A percentile compares a stretch with the other conserved stretches of the same genome.
These are phyloP conservation scores for Thymus quinquecostatus DNA, from an alignment of 257 asterid genomes.

Conservation along the genomic window DNA sequence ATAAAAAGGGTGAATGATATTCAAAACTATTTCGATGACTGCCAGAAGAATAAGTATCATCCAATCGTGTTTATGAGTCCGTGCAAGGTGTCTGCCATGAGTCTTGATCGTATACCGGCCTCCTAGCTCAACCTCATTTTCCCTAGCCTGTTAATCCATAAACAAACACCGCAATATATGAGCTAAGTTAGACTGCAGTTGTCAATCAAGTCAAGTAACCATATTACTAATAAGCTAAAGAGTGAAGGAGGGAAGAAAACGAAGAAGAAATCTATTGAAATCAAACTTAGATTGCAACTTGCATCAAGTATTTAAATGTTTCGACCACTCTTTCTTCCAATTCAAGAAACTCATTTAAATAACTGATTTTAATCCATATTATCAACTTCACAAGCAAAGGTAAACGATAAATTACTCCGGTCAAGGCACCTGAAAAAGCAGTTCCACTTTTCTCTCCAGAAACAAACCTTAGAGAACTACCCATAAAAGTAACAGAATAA, in stretches of 20 bases:
- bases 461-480: background rate
- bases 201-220: background rate
- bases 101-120: slow-evolving; percentile 61
- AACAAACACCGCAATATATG: background rate
- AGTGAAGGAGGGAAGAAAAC: background rate
- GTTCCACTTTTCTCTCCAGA: background rate
- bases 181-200: background rate
- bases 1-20: slow-evolving; percentile 62
- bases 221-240: background rate
- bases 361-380: slow-evolving; percentile 1
- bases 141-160: slow-evolving; percentile 46
- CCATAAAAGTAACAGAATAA: background rate
- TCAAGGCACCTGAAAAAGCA: slow-evolving; percentile 19
- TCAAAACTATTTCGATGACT: slow-evolving; percentile 50
- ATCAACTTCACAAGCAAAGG: background rate
- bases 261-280: background rate
- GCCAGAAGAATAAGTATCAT: slow-evolving; percentile 68
- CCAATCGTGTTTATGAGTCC: slow-evolving; percentile 79
- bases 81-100: slow-evolving; percentile 66
- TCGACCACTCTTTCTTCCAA: background rate
- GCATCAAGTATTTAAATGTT: slow-evolving; percentile 20
- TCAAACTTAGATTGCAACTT: slow-evolving; percentile 18
- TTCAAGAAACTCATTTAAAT: background rate
- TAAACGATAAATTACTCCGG: background rate
- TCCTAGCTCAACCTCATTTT: slow-evolving; percentile 53